phyloP scores from a whole-genome alignment of 805 yeast species.

The Metschnikowia borealis region DNA sequence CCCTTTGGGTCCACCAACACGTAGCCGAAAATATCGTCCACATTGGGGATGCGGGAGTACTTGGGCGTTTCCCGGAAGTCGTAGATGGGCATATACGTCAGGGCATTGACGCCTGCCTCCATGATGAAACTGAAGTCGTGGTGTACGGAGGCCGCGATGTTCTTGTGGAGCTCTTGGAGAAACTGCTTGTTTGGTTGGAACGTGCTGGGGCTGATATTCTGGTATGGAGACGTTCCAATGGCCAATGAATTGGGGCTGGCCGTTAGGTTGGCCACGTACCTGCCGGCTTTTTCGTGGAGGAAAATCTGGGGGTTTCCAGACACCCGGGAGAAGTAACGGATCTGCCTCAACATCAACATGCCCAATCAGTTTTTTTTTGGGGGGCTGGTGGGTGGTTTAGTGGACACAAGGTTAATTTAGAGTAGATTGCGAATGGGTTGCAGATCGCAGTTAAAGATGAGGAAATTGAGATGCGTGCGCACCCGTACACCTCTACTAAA shows the following conservation, averaged over 20 bases:
- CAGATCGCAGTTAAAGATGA: too few relatives aligned
- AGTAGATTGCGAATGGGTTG: too few relatives aligned
- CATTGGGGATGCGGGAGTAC: constrained; percentile 63
- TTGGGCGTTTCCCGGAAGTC: constrained; percentile 65
- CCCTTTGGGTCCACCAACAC: constrained; percentile 56
- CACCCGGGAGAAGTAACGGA: constrained; percentile 4
- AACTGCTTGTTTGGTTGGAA: constrained; percentile 27
- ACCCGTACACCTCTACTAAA: too few relatives aligned
- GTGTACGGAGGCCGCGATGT: constrained; percentile 21
- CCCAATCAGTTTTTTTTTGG: too few relatives aligned
- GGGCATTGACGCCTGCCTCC: constrained; percentile 53
- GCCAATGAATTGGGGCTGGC: constrained; percentile 20
- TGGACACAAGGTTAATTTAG: too few relatives aligned
- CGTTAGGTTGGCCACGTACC: constrained; percentile 20
- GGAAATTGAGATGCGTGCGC: too few relatives aligned
- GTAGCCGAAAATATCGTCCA: constrained; percentile 69
- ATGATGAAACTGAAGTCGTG: constrained; percentile 50
- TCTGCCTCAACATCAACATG: not conserved
- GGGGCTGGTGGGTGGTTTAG: too few relatives aligned
- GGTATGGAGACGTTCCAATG: constrained; percentile 18
- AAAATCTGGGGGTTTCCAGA: constrained; percentile 13
- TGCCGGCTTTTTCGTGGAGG: constrained; percentile 13
- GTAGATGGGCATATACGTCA: constrained; percentile 61
- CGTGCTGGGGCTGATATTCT: constrained; percentile 20
- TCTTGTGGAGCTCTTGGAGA: constrained; percentile 24